Base-by-base conservation (phyloP, 257 asterid genomes). In the Agastache rugosa region DNA sequence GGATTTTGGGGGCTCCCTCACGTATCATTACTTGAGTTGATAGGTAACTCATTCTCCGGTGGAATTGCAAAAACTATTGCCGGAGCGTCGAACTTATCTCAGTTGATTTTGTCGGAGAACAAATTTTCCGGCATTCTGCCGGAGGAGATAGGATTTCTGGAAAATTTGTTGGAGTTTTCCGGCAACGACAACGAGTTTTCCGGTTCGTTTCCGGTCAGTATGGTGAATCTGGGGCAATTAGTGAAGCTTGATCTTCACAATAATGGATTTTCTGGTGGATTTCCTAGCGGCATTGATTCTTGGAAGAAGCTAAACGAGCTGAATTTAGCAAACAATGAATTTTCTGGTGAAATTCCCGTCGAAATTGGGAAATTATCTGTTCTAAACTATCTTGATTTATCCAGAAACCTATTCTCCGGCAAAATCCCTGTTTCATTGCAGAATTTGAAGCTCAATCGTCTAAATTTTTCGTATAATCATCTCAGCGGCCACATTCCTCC, bases 171-270 rank as follows among this genome's bases (percentile, higher is more conserved):
- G 83, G 97, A 87, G 72, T 80, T 93, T 64, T 87, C 95, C 1
- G 91, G 84, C 4, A 69, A 85, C 72, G 89, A 67, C 44, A 93
- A 93, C 58, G 45, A 62, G 34, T 90, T 93, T 23, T 81, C 93
- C 1, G 98, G 98, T 54, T 35, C 85, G 7, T 83, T 92, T 56
- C 97, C 98, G 4, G 83, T 44, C 6, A 84, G 91, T 63, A 41
- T 89, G 9, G 92, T 87, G 82, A 87, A 82, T 76, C 93, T 92
- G 5, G 84, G 82, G 51, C 97, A 87, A 64, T 42, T 92, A 68
- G 98, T 92, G 25, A 88, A 84, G 90, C 92, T 92, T 61, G 98
- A 92, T 86, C 96, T 92, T 73, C 98, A 86, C 48, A 75, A 80
- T 45, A 92, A 92, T 65, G 84, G 67, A 45, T 82, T 92, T 27